phyloP scores from a whole-genome alignment of 495 filamentous ascomycete species.

The Physcia stellaris region DNA sequence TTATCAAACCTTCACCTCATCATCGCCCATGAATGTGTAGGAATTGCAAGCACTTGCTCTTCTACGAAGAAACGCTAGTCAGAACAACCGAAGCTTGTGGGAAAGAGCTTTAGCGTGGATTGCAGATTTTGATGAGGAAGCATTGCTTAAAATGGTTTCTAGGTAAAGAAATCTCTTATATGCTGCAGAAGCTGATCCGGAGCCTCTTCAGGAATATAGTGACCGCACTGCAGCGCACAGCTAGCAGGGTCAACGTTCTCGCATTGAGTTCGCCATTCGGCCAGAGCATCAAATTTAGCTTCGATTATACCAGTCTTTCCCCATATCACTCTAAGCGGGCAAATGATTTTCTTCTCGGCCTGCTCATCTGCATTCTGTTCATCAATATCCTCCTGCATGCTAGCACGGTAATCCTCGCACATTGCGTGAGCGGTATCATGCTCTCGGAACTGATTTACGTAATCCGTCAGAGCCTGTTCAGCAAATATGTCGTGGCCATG shows the following conservation, averaged over 20 bases:
- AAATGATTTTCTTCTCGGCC: constrained; percentile 19
- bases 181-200: constrained; percentile 23
- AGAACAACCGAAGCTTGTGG: no score
- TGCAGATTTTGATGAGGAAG: no score
- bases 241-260: constrained; percentile 16
- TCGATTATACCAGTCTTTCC: constrained; percentile 23
- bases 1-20: no score
- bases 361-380: constrained; percentile 21
- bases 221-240: constrained; percentile 22
- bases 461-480: constrained; percentile 14
- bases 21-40: no score
- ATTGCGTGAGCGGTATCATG: constrained; percentile 19
- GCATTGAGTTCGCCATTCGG: constrained; percentile 26
- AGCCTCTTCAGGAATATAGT: constrained; percentile 29
- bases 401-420: constrained; percentile 31
- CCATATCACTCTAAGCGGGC: constrained; percentile 25
- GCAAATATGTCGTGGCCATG: constrained; percentile 2
- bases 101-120: no score
- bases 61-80: no score
- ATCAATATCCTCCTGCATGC: constrained; percentile 23
- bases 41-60: no score
- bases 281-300: constrained; percentile 21
- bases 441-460: constrained; percentile 19
- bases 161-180: no score
- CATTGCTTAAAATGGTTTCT: no score